Evolutionary conservation across 2,329 filamentous ascomycete genomes (phyloP).

Genomic region (Hypoxylon sp.): DNA sequence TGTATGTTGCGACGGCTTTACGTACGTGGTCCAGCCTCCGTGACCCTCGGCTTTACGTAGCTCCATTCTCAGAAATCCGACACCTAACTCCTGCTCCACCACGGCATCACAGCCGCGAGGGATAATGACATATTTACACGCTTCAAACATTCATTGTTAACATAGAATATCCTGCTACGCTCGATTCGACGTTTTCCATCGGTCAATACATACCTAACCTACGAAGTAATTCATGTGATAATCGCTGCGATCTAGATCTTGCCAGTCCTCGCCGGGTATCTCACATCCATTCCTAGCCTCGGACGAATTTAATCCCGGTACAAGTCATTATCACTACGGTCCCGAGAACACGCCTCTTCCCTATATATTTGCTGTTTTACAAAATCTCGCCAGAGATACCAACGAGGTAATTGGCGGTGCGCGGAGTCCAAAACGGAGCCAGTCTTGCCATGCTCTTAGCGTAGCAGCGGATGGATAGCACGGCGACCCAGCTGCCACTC

Average conservation of each 20-base stretch:
- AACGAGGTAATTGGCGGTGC: neutral
- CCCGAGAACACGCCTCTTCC: neutral
- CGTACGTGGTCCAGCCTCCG: neutral
- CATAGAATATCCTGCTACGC: neutral
- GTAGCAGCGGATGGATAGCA: neutral
- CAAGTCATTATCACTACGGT: no score
- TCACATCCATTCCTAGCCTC: neutral
- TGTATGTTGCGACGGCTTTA: constrained; percentile 5
- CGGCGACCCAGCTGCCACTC: neutral
- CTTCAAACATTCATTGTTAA: neutral
- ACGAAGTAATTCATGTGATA: neutral
- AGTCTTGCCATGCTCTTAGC: no score
- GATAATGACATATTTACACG: neutral
- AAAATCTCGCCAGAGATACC: neutral
- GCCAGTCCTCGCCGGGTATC: neutral
- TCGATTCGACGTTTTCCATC: neutral
- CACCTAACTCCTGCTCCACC: neutral
- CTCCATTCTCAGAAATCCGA: constrained; percentile 17
- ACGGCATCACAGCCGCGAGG: neutral
- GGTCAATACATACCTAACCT: no score
- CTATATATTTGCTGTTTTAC: neutral
- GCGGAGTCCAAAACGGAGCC: no score
- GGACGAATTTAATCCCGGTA: neutral
- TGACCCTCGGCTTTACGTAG: constrained; percentile 13
- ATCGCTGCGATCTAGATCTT: neutral